Conservation (phyloP, 2,329 filamentous ascomycete genomes). For the Aspergillus novoparasiticus region DNA sequence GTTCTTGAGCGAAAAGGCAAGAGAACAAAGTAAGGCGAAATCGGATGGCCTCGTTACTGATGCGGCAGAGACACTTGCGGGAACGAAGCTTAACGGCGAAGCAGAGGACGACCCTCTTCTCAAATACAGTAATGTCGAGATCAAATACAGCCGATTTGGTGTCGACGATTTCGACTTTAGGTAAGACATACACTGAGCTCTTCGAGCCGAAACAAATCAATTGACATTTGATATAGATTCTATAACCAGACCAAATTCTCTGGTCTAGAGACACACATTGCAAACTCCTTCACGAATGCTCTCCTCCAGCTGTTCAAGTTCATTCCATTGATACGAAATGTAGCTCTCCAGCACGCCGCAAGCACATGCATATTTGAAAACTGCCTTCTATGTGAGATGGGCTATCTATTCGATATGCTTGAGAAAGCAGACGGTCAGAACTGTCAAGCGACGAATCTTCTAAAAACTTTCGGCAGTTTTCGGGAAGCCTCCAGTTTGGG, state of each 20-base stretch:
- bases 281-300: slow-evolving; percentile 94
- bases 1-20: slow-evolving; percentile 90
- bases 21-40: slow-evolving; percentile 56
- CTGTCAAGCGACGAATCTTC: slow-evolving; percentile 92
- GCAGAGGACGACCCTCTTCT: slow-evolving; percentile 80
- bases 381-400: slow-evolving; percentile 90
- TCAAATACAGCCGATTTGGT: slow-evolving; percentile 98
- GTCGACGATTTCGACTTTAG: slow-evolving; percentile 99
- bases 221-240: slow-evolving; percentile 57
- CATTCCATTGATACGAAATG: slow-evolving; percentile 82
- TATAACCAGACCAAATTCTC: slow-evolving; percentile 94
- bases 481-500: slow-evolving; percentile 76
- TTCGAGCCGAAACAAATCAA: neutral
- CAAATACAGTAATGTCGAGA: slow-evolving; percentile 92
- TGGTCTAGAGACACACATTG: slow-evolving; percentile 91
- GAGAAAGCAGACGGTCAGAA: slow-evolving; percentile 93
- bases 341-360: slow-evolving; percentile 85
- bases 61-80: slow-evolving; percentile 65
- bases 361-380: slow-evolving; percentile 79
- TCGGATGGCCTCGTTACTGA: slow-evolving; percentile 53
- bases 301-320: slow-evolving; percentile 90
- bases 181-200: slow-evolving; percentile 61
- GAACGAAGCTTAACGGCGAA: slow-evolving; percentile 68
- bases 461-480: slow-evolving; percentile 84
- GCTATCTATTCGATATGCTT: slow-evolving; percentile 96